phyloP scores from a whole-genome alignment of 495 filamentous ascomycete species.

The Schizothecium vesticola region DNA sequence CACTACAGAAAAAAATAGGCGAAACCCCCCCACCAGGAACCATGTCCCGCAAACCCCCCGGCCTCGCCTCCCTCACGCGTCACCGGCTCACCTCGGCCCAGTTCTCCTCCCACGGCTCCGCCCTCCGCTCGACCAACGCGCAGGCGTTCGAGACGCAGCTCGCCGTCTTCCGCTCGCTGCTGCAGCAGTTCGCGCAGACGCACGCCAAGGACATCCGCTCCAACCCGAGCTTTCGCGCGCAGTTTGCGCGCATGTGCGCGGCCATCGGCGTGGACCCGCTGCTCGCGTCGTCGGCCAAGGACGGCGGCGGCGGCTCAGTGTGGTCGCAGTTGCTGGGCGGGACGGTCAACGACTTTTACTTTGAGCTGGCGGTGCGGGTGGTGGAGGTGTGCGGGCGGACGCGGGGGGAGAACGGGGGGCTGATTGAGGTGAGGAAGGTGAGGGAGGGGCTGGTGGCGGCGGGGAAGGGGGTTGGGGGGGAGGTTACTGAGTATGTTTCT shows the following conservation, averaged over 20 bases:
- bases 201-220: slow-evolving; percentile 94
- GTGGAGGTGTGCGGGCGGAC: slow-evolving; percentile 90
- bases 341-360: slow-evolving; percentile 96
- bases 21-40: not conserved
- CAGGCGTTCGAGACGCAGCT: slow-evolving; percentile 85
- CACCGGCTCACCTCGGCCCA: slow-evolving; percentile 71
- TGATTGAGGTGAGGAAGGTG: slow-evolving; percentile 81
- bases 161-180: slow-evolving; percentile 86
- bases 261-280: slow-evolving; percentile 95
- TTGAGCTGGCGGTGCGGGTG: slow-evolving; percentile 87
- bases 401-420: slow-evolving; percentile 82
- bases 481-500: slow-evolving; percentile 56
- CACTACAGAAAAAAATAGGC: not conserved
- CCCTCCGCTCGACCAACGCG: slow-evolving; percentile 73
- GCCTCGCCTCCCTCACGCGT: slow-evolving; percentile 86
- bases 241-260: slow-evolving; percentile 97
- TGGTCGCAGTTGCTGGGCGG: slow-evolving; percentile 91
- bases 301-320: slow-evolving; percentile 55
- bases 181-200: slow-evolving; percentile 89
- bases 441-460: slow-evolving; percentile 65
- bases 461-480: slow-evolving; percentile 65
- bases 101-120: slow-evolving; percentile 82
- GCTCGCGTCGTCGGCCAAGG: slow-evolving; percentile 50
- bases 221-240: slow-evolving; percentile 87
- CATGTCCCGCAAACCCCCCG: slow-evolving; percentile 69